These are phyloP conservation scores for Chlamydomonas reinhardtii DNA, from an alignment of 163 green algal species.

Conservation along the genomic window DNA sequence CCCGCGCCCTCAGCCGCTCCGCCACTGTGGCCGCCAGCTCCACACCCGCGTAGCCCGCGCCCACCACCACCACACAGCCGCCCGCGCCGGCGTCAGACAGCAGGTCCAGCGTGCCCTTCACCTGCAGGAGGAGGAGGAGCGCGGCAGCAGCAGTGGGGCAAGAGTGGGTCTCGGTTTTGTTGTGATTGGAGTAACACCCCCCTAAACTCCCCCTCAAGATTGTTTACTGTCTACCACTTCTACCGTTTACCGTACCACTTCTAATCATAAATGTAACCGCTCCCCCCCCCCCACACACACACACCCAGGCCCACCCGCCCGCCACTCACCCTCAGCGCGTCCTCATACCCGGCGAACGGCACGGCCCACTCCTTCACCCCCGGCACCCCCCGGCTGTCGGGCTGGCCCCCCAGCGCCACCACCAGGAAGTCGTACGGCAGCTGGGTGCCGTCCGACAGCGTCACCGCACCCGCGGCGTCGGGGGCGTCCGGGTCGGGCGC, in stretches of 20 bases:
- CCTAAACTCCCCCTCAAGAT: no score
- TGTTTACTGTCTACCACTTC: no score
- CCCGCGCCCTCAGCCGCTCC: slow-evolving; percentile 71
- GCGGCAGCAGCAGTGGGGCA: background rate
- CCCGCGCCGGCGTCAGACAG: slow-evolving; percentile 9
- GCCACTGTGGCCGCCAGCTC: slow-evolving; percentile 89
- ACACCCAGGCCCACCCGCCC: background rate
- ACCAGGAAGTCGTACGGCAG: slow-evolving; percentile 95
- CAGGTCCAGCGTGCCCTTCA: slow-evolving; percentile 46
- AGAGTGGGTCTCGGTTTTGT: background rate
- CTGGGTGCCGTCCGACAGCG: slow-evolving; percentile 67
- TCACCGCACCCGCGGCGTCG: slow-evolving; percentile 52
- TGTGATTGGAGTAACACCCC: no score
- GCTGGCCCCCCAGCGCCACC: slow-evolving; percentile 83
- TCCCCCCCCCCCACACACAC: no score
- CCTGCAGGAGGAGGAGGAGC: background rate
- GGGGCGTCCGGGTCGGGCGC: background rate
- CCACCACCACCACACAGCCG: slow-evolving; percentile 84
- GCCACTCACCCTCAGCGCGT: slow-evolving; percentile 76
- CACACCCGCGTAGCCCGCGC: slow-evolving; percentile 92
- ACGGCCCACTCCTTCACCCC: slow-evolving; percentile 87
- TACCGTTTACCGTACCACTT: no score
- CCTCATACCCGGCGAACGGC: slow-evolving; percentile 86
- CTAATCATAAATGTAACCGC: no score
- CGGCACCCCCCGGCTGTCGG: slow-evolving; percentile 77